Conservation (phyloP, 345 rosid species). For the Salix exigua region DNA sequence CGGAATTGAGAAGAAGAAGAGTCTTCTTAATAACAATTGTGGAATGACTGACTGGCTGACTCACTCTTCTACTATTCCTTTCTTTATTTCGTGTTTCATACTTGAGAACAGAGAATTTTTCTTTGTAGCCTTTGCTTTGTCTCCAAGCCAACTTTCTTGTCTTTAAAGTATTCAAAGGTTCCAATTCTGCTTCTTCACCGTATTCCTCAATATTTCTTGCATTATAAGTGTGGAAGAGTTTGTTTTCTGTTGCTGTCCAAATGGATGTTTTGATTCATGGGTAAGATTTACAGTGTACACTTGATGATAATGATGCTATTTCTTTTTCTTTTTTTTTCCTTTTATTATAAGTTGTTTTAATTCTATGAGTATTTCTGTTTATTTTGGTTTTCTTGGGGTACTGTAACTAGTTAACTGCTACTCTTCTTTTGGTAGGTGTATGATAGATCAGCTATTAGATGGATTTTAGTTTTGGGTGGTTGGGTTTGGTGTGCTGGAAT, state of each 20-base stretch:
- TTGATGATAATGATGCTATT: neutral
- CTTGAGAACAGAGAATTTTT: constrained; percentile 12
- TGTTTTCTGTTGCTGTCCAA: too few species aligned
- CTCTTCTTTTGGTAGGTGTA: neutral
- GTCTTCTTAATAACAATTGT: too few species aligned
- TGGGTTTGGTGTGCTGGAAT: neutral
- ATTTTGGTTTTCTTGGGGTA: neutral
- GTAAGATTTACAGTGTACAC: too few species aligned
- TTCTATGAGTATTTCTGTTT: neutral
- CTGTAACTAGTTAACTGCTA: neutral
- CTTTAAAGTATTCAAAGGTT: neutral
- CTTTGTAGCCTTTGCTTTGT: constrained; percentile 42
- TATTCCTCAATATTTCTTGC: too few species aligned
- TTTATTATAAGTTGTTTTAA: too few species aligned
- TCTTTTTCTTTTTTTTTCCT: too few species aligned
- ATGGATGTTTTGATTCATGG: too few species aligned
- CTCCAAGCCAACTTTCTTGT: constrained; percentile 45
- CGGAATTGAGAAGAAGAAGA: too few species aligned
- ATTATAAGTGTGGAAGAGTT: too few species aligned
- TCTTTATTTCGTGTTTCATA: neutral
- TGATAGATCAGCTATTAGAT: neutral
- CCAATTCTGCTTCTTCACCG: too few species aligned
- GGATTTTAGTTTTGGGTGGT: constrained; percentile 1
- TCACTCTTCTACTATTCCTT: neutral
- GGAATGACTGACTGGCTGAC: too few species aligned